phyloP scores from a whole-genome alignment of 768 basidiomycete species.

The Phlebiopsis flavidoalba region DNA sequence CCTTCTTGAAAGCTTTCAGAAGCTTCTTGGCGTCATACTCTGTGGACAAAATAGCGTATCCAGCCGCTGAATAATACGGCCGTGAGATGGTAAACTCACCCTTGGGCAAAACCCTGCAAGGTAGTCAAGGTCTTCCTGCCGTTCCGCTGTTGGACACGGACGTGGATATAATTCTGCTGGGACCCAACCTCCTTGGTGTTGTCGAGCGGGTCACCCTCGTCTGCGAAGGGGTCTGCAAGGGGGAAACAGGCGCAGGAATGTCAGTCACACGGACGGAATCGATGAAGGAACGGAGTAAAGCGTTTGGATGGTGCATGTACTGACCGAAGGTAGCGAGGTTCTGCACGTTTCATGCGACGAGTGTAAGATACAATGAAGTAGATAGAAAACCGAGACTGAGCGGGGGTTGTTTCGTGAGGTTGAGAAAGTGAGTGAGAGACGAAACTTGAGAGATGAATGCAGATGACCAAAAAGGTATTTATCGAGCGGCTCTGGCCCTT shows the following conservation, averaged over 20 bases:
- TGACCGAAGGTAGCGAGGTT: conserved; percentile 80
- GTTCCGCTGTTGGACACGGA: conserved; percentile 98
- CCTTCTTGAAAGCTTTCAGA: conserved; percentile 99
- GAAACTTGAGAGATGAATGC: conserved; percentile 17
- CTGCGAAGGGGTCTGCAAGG: conserved; percentile 86
- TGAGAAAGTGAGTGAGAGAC: conserved; percentile 21
- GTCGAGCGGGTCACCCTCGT: conserved; percentile 81
- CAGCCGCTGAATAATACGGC: neutral
- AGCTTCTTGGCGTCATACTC: conserved; percentile 98
- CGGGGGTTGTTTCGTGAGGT: conserved; percentile 29
- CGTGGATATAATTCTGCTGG: conserved; percentile 82
- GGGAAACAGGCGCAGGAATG: conserved; percentile 6
- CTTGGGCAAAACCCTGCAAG: conserved; percentile 89
- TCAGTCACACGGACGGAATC: conserved; percentile 8
- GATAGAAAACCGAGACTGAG: conserved; percentile 39
- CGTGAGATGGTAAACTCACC: conserved; percentile 43
- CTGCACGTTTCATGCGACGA: conserved; percentile 93
- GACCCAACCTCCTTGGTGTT: conserved; percentile 73
- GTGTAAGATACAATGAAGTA: conserved; percentile 19
- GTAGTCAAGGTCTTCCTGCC: conserved; percentile 98
- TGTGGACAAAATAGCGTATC: conserved; percentile 25
- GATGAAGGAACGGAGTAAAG: conserved; percentile 16
- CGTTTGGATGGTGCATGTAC: conserved; percentile 22
- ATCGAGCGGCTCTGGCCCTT: neutral
- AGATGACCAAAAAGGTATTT: conserved; percentile 8